Base-by-base conservation (phyloP, 148 eudicot genomes). In the Cornus kousa region DNA sequence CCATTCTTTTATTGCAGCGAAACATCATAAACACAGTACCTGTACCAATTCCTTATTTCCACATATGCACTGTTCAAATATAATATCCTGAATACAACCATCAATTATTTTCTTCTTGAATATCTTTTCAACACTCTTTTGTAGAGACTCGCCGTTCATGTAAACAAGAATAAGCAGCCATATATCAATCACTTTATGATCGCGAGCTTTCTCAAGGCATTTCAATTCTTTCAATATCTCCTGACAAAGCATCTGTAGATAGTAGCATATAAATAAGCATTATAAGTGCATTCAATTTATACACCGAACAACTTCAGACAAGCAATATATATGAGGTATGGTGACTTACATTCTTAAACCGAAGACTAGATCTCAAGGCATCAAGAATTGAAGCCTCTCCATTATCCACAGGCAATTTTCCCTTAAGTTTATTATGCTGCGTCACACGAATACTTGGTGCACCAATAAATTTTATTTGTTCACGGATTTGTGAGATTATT, bases 161-260 rank as follows among this genome's bases (percentile, higher is more conserved):
- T 83, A 86, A 78, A 89, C 72, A 17, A 89, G 87, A 39, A 85
- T 79, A 35, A 89, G 84, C 70, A 89, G 80, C 92, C 92, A 89
- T 74, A 89, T 79, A 71, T 89, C 92, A 73, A 89, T 87, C 68
- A 87, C 79, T 75, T 89, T 89, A 78, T 89, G 92, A 77, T 87
- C 85, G 64, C 53, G 81, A 77, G 82, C 75, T 82, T 74, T 85
- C 72, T 89, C 83, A 12, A 87, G 80, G 79, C 82, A 77, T 72
- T 87, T 87, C 77, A 89, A 70, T 78, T 87, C 92, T 79, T 86
- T 89, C 64, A 89, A 75, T 76, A 87, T 84, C 81, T 84, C 90
- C 86, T 87, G 80, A 72, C 90, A 89, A 53, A 89, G 89, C 66
- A 74, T 84, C 92, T 89, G 74, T 23, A 55, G 53, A 75, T 17